Evolutionary conservation across 73 alveolate genomes (phyloP).

Genomic region (Effrenium voratum): DNA sequence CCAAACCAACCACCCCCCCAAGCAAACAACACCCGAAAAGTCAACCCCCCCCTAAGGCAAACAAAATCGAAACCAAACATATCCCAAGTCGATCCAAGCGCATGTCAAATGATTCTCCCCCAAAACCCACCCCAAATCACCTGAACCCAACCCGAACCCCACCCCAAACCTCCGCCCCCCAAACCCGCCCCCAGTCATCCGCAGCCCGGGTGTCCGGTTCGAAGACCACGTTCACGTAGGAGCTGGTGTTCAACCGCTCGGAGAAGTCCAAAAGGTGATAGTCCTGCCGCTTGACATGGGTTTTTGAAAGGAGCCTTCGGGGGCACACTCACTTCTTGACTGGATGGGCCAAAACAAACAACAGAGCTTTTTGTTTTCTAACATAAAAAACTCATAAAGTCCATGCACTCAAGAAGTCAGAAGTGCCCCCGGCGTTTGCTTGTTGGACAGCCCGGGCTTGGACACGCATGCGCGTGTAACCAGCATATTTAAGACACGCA

Average conservation of each 20-base stretch:
- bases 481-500: too few species aligned
- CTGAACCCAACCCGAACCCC: background rate
- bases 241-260: constrained; percentile 75
- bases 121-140: too few species aligned
- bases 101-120: too few species aligned
- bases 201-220: constrained; percentile 52
- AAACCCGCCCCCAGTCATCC: background rate
- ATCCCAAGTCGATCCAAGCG: too few species aligned
- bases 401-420: background rate
- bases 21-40: too few species aligned
- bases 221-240: constrained; percentile 88
- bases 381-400: background rate
- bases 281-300: constrained; percentile 29
- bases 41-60: too few species aligned
- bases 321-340: too few species aligned
- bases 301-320: too few species aligned
- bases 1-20: too few species aligned
- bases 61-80: too few species aligned
- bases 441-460: background rate
- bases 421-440: background rate
- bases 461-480: background rate
- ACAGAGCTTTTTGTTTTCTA: background rate
- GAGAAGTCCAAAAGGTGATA: constrained; percentile 77
- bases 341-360: too few species aligned
- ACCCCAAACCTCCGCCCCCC: background rate